Percentiles rank a stretch among this genome's conserved stretches.
Evolutionary conservation across 257 asterid genomes (phyloP).

Genomic region (Solanum megistacrolobum): DNA sequence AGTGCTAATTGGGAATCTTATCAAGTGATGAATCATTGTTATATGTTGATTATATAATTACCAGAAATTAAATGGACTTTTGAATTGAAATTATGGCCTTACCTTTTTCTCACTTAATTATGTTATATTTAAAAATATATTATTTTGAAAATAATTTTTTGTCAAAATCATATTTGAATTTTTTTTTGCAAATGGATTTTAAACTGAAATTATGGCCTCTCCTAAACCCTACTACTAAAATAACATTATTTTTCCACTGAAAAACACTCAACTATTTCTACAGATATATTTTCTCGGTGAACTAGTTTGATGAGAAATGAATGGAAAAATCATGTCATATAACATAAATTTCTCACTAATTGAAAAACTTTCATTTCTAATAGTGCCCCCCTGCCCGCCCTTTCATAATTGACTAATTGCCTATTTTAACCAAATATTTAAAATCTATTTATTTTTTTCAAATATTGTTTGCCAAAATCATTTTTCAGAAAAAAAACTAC

Average conservation of each 20-base stretch:
- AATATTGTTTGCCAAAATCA: background rate
- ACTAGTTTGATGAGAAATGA: background rate
- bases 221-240: too few relatives aligned
- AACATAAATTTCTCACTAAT: background rate
- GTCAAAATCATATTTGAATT: background rate
- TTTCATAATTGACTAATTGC: background rate
- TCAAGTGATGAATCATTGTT: background rate
- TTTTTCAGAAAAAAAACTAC: background rate
- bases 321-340: too few relatives aligned
- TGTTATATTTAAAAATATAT: background rate
- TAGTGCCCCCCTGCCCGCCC: background rate
- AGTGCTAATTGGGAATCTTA: conserved; percentile 15
- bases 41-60: background rate
- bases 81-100: background rate
- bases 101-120: background rate
- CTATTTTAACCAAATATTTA: too few relatives aligned
- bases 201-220: background rate
- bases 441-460: too few relatives aligned
- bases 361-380: background rate
- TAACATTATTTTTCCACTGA: too few relatives aligned
- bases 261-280: background rate
- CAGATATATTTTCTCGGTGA: background rate
- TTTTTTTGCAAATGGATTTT: background rate
- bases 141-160: background rate
- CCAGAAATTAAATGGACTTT: background rate